Percentiles rank a stretch among this genome's conserved stretches.
These are phyloP conservation scores for Cichorium intybus DNA, from an alignment of 140 eudicot species.

Conservation along the genomic window DNA sequence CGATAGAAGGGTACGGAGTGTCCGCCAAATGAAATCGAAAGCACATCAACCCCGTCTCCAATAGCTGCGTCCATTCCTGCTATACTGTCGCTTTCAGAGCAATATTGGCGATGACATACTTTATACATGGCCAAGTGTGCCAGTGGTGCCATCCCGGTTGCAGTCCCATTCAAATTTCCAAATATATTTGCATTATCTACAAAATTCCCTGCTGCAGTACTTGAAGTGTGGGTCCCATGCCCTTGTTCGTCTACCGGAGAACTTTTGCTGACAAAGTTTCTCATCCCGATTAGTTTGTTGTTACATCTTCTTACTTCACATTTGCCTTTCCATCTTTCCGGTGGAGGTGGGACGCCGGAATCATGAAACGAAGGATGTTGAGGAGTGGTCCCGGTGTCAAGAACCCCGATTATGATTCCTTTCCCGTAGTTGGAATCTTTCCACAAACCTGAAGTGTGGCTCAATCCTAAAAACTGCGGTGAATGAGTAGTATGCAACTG, in stretches of 20 bases:
- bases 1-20: conserved; percentile 20
- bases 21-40: conserved; percentile 50
- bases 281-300: conserved; percentile 50
- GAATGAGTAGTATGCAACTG: neutral
- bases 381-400: conserved; percentile 44
- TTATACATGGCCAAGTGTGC: conserved; percentile 56
- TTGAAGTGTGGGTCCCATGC: conserved; percentile 46
- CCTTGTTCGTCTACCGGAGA: conserved; percentile 30
- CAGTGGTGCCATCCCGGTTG: conserved; percentile 27
- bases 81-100: conserved; percentile 29
- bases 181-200: conserved; percentile 35
- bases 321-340: conserved; percentile 50
- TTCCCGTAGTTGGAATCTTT: conserved; percentile 41
- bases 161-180: conserved; percentile 25
- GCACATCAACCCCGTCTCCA: conserved; percentile 54
- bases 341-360: conserved; percentile 49
- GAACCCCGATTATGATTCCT: conserved; percentile 42
- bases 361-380: conserved; percentile 47
- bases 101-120: conserved; percentile 16
- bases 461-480: neutral
- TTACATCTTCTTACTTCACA: conserved; percentile 38
- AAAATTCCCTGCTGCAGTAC: conserved; percentile 12
- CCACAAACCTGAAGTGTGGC: neutral
- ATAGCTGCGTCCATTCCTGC: conserved; percentile 55
- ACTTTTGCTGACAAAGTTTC: conserved; percentile 14